These are phyloP conservation scores for Solanum paucissectum DNA, from an alignment of 257 asterid species.

Conservation along the genomic window DNA sequence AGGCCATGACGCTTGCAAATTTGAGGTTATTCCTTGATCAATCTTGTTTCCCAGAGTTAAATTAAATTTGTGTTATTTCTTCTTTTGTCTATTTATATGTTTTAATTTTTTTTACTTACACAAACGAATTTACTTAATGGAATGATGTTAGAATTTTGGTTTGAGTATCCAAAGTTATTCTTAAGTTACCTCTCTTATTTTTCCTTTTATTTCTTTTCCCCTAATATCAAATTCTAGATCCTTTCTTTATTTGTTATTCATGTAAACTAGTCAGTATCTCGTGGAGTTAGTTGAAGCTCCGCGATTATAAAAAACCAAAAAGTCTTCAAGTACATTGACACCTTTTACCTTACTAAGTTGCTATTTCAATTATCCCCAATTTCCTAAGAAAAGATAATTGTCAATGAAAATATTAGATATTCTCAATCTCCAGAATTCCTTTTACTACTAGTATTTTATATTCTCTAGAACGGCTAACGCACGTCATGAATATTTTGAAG, in stretches of 20 bases:
- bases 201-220: not conserved
- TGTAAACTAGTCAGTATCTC: not conserved
- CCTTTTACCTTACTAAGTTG: not conserved
- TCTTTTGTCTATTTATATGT: not conserved
- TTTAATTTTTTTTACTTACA: not conserved
- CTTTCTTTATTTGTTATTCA: not conserved
- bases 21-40: conserved; percentile 38
- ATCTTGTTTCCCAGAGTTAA: not conserved
- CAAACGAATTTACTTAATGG: not conserved
- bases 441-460: not conserved
- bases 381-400: not conserved
- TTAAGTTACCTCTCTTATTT: not conserved
- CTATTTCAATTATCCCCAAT: not conserved
- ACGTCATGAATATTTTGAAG: not conserved
- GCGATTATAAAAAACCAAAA: not conserved
- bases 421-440: not conserved
- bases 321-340: not conserved
- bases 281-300: not conserved
- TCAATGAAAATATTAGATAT: not conserved
- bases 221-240: not conserved
- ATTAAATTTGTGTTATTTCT: not conserved
- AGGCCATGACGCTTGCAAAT: conserved; percentile 74
- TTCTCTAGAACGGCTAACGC: not conserved
- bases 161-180: not conserved
- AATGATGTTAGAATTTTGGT: not conserved